Evolutionary conservation across 2,329 filamentous ascomycete genomes (phyloP), one percentile per base, ranked within the genome.

Genomic region (Thelonectria discophora): DNA sequence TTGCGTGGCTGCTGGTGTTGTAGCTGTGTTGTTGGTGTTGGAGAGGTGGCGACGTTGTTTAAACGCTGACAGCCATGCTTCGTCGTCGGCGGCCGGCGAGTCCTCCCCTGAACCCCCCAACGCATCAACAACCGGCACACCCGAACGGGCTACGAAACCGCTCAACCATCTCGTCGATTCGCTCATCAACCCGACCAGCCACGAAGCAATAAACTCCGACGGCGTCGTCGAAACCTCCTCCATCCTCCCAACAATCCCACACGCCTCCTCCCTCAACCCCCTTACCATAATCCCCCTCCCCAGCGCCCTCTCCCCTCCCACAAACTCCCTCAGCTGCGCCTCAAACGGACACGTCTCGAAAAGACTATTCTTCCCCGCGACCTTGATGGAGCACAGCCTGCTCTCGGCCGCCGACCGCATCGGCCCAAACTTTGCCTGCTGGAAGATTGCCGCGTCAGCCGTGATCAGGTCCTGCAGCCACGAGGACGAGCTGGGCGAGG

Each of bases 341-440:
- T 73, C 72, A 2, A 73, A 68, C 7, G 65, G 58, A 32, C 72
- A 73, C 1, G 45, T 46, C 17, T 72, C 70, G 45, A 73, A 73
- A 1, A 73, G 57, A 12, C 62, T 65, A 2, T 59, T 51, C 46
- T 72, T 70, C 0, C 69, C 72, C 7, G 68, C 72, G 27, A 73
- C 69, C 13, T 58, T 61, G 9, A 72, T 60, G 5, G 63, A 57
- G 7, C 56, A 66, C 5, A 72, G 55, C 5, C 70, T 63, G 15
- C 63, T 55, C 56, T 72, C 69, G 1, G 65, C 47, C 13, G 69
- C 27, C 7, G 68, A 65, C 2, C 70, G 58, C 46, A 72, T 58
- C 1, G 65, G 68, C 3, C 66, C 63, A 15, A 73, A 55, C 9
- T 64, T 68, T 2, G 72, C 72, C 21, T 55, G 62, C 18, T 64